Conservation (phyloP, 129 eudicot genomes). For the Flaveria bidentis region DNA sequence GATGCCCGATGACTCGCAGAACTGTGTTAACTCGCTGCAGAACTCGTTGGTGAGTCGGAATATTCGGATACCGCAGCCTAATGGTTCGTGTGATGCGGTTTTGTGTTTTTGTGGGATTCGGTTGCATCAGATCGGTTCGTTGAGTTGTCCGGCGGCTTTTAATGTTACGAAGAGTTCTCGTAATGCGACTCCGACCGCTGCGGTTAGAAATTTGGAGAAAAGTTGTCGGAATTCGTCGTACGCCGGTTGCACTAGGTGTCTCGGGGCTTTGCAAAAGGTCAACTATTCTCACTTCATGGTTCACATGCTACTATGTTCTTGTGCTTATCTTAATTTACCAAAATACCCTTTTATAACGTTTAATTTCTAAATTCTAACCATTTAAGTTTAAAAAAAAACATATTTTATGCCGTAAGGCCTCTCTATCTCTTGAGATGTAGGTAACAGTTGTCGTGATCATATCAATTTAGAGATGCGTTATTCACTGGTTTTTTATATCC, state of each 20-base stretch:
- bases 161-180: constrained; percentile 43
- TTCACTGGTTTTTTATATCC: no score
- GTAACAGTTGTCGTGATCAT: no score
- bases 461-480: no score
- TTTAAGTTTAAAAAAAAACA: no score
- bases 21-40: constrained; percentile 83
- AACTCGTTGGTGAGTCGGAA: constrained; percentile 64
- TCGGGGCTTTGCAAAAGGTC: constrained; percentile 89
- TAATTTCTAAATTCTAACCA: background rate
- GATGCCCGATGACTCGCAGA: constrained; percentile 99
- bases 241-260: constrained; percentile 88
- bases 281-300: constrained; percentile 7
- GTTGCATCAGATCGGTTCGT: constrained; percentile 77
- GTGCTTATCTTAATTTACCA: constrained; percentile 15
- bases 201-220: constrained; percentile 73
- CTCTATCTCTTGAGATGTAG: no score
- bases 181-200: constrained; percentile 81
- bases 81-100: constrained; percentile 83
- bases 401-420: no score
- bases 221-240: constrained; percentile 88
- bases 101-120: constrained; percentile 92
- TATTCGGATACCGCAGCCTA: constrained; percentile 77
- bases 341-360: constrained; percentile 2
- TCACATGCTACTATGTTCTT: constrained; percentile 1
- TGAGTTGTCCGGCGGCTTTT: constrained; percentile 86